phyloP scores from a whole-genome alignment of 257 asterid genomes.

The Cynanchum wilfordii region DNA sequence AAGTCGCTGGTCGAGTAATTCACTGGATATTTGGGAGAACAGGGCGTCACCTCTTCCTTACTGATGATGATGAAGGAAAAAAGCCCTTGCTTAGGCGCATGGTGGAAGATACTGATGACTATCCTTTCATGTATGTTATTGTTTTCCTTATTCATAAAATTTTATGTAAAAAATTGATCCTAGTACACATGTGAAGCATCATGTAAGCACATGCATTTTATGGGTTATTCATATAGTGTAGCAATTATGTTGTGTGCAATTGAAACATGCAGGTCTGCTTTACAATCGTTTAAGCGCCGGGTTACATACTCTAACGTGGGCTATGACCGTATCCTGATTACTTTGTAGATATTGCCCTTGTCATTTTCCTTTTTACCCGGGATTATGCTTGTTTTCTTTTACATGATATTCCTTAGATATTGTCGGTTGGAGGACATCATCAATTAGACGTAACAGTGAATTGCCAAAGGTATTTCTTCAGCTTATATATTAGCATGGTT shows the following conservation, averaged over 20 bases:
- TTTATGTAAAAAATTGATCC: constrained; percentile 9
- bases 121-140: constrained; percentile 58
- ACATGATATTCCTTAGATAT: constrained; percentile 51
- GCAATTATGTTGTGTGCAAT: background rate
- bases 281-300: constrained; percentile 72
- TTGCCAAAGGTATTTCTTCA: constrained; percentile 68
- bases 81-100: constrained; percentile 83
- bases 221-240: background rate
- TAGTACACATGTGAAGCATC: background rate
- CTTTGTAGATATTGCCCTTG: constrained; percentile 4
- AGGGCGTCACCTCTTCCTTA: constrained; percentile 91
- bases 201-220: background rate
- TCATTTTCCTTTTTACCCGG: background rate
- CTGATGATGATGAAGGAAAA: constrained; percentile 75
- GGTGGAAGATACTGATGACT: constrained; percentile 68
- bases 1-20: constrained; percentile 57
- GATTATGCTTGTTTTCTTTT: constrained; percentile 34
- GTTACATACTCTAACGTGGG: constrained; percentile 91
- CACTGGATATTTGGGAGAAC: constrained; percentile 95
- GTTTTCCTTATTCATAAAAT: constrained; percentile 7
- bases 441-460: constrained; percentile 83
- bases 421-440: constrained; percentile 99
- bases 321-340: constrained; percentile 81
- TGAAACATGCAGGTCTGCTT: constrained; percentile 69
- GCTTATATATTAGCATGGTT: constrained; percentile 9